Evolutionary conservation across 495 filamentous ascomycete species (phyloP).

Genomic region (Annulohypoxylon maeteangense): DNA sequence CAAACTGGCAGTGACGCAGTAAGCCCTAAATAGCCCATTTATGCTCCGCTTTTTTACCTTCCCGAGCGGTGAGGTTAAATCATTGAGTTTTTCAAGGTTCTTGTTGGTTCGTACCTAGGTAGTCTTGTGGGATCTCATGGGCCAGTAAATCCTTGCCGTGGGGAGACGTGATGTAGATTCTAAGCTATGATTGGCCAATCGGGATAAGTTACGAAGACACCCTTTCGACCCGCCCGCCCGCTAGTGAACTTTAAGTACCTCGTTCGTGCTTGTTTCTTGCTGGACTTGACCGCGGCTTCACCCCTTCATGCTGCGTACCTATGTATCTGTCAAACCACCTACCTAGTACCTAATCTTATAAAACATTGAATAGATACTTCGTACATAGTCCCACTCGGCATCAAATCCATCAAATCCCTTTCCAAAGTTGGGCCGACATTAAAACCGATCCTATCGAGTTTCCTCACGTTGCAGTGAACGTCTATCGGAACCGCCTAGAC

Average conservation of each 20-base stretch:
- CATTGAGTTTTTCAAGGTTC: slow-evolving; percentile 16
- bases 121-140: slow-evolving; percentile 31
- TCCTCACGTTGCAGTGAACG: background rate
- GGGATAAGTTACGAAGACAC: slow-evolving; percentile 14
- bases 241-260: background rate
- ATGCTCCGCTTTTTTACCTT: slow-evolving; percentile 36
- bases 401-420: background rate
- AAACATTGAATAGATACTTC: too few relatives aligned
- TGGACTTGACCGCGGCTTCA: slow-evolving; percentile 11
- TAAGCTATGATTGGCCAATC: slow-evolving; percentile 26
- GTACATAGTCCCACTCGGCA: slow-evolving; percentile 2
- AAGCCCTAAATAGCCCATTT: slow-evolving; percentile 24
- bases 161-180: slow-evolving; percentile 41
- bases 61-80: slow-evolving; percentile 37
- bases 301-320: slow-evolving; percentile 15
- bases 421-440: slow-evolving; percentile 4
- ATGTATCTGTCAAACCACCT: slow-evolving; percentile 16
- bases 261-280: background rate
- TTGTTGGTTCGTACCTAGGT: slow-evolving; percentile 28
- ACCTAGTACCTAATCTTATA: too few relatives aligned
- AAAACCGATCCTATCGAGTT: slow-evolving; percentile 2
- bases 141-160: slow-evolving; percentile 40
- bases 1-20: slow-evolving; percentile 26
- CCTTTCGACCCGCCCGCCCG: slow-evolving; percentile 4
- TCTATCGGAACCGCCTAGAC: slow-evolving; percentile 10